Conservation (phyloP, 345 rosid genomes). For the Citrus cavaleriei region DNA sequence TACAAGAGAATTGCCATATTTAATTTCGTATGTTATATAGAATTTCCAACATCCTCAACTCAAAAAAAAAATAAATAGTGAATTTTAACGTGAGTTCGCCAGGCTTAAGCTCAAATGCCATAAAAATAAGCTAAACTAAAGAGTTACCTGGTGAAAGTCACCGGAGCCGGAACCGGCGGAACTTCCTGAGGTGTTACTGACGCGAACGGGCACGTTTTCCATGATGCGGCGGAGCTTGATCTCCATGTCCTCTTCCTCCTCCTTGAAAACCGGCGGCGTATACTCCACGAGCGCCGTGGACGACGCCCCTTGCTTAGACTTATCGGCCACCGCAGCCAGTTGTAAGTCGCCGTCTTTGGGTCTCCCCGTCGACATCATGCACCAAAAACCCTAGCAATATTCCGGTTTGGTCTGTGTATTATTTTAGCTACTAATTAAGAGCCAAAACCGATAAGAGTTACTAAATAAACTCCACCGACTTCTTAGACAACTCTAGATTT, state of each 20-base stretch:
- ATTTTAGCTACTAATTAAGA: background rate
- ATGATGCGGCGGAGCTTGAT: constrained; percentile 85
- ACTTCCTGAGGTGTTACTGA: constrained; percentile 93
- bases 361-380: constrained; percentile 52
- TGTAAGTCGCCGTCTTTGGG: constrained; percentile 48
- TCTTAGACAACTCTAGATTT: background rate
- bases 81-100: background rate
- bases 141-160: constrained; percentile 87
- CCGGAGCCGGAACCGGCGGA: constrained; percentile 98
- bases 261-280: constrained; percentile 61
- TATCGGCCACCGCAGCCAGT: constrained; percentile 44
- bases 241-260: constrained; percentile 91
- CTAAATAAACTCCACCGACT: background rate
- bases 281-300: constrained; percentile 78
- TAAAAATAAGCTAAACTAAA: background rate
- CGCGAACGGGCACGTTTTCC: constrained; percentile 94
- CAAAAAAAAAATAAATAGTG: background rate
- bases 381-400: constrained; percentile 33
- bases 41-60: background rate
- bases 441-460: background rate
- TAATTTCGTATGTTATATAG: background rate
- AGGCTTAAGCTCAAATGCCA: background rate
- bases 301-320: constrained; percentile 27
- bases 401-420: background rate
- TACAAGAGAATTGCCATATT: background rate